Base-by-base conservation (phyloP, 495 filamentous ascomycete genomes). In the Amniculicola lignicola region DNA sequence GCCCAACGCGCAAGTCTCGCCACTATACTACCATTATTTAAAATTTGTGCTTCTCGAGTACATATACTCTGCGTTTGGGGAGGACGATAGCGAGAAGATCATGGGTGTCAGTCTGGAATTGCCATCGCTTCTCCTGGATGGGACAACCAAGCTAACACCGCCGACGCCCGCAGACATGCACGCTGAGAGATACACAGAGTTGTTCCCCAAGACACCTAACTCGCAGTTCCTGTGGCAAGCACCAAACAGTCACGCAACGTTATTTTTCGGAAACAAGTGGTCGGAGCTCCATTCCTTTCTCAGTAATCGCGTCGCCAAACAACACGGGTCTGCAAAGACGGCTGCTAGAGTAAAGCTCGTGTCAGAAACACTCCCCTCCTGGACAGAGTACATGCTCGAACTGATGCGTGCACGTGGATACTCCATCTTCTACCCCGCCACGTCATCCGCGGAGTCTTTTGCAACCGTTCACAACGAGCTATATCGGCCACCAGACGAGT, bases 211-310 rank as follows among this genome's bases (percentile, higher is more conserved):
- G 4, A 59, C 55, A 12, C 44, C 75, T 9, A 57, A 35, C 2
- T 77, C 80, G 0, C 77, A 84, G 0, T 91, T 92, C 59, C 72
- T 91, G 2, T 94, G 86, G 85, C 85, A 94, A 70, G 80, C 85
- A 33, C 90, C 89, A 16, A 85, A 83, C 64, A 85, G 82, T 63
- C 86, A 90, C 61, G 89, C 89, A 1, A 80, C 83, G 10, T 75
- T 95, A 14, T 88, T 87, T 67, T 86, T 89, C 45, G 89, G 89
- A 19, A 82, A 89, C 28, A 88, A 85, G 65, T 95, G 90, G 90
- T 71, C 77, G 15, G 87, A 91, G 55, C 76, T 94, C 14, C 87
- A 95, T 64, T 77, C 79, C 14, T 88, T 92, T 43, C 77, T 91
- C 2, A 78, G 80, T 5, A 71, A 75, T 16, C 73, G 80, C 2